These are phyloP conservation scores for Lodderomyces metapsilosis DNA, from an alignment of 1,139 yeast genomes.

Conservation along the genomic window DNA sequence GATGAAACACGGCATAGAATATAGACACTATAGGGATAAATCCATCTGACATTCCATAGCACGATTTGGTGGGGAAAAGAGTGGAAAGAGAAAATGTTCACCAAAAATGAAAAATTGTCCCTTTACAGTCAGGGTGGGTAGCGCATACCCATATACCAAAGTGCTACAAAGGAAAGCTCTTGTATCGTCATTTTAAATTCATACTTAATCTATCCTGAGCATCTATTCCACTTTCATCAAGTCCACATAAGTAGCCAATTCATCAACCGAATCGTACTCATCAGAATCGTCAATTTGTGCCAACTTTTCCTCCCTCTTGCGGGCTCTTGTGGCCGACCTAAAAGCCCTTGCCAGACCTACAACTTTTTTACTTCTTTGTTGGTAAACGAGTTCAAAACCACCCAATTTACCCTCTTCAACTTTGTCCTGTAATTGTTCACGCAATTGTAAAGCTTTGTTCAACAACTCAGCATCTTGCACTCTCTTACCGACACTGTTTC, in stretches of 20 bases:
- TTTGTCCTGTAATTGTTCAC: not conserved
- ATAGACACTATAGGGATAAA: conserved; percentile 83
- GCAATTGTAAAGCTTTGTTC: not conserved
- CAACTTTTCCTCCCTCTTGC: not conserved
- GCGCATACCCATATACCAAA: no score
- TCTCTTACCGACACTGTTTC: not conserved
- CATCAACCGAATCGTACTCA: no score
- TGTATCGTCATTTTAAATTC: no score
- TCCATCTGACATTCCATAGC: conserved; percentile 50
- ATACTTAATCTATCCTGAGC: no score
- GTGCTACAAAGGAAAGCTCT: no score
- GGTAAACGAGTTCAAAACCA: not conserved
- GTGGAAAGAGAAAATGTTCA: no score
- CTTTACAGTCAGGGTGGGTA: no score
- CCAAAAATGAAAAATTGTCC: no score
- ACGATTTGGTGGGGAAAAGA: not conserved
- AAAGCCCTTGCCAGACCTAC: not conserved
- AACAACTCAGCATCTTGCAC: not conserved
- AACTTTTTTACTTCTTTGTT: not conserved
- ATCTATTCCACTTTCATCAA: no score
- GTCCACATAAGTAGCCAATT: no score
- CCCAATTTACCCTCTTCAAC: not conserved
- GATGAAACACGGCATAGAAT: conserved; percentile 91
- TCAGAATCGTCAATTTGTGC: no score
- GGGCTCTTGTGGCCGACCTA: not conserved